Evolutionary conservation across 1,284 basidiomycete genomes (phyloP).

Genomic region (Tilletiaria anomala): DNA sequence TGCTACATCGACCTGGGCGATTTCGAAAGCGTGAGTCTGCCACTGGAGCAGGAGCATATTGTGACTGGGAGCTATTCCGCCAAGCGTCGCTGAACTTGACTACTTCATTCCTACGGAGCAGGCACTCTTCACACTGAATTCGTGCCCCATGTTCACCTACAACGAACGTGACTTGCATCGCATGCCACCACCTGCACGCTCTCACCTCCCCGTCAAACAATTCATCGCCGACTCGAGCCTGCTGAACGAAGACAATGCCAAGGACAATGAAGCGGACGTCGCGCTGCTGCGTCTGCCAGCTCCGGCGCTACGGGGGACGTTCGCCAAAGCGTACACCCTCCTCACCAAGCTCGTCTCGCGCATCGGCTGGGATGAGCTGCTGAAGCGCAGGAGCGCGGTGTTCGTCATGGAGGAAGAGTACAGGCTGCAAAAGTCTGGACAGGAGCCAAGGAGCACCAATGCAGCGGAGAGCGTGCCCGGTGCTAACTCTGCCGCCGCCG

Average conservation of each 20-base stretch:
- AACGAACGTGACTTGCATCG: conserved; percentile 90
- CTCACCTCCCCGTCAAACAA: conserved; percentile 73
- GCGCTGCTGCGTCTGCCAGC: conserved; percentile 83
- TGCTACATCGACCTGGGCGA: conserved; percentile 79
- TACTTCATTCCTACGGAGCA: conserved; percentile 13
- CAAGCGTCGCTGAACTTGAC: background rate
- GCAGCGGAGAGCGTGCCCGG: conserved; percentile 10
- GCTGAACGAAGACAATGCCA: conserved; percentile 47
- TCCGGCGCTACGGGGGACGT: conserved; percentile 83
- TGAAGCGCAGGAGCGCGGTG: conserved; percentile 79
- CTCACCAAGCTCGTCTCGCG: conserved; percentile 76
- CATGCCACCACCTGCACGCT: conserved; percentile 62
- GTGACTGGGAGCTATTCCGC: too few species aligned
- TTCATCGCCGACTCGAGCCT: conserved; percentile 61
- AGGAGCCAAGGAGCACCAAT: background rate
- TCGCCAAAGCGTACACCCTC: conserved; percentile 82
- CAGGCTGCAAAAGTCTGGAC: conserved; percentile 47
- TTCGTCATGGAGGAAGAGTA: conserved; percentile 99
- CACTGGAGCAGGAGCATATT: too few species aligned
- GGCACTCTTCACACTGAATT: conserved; percentile 87
- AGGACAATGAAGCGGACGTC: conserved; percentile 88
- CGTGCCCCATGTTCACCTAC: conserved; percentile 99
- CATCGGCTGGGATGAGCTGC: conserved; percentile 96
- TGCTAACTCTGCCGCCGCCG: background rate
- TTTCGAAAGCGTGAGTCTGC: conserved; percentile 50